Evolutionary conservation across 306 rosid genomes (phyloP), one percentile per base, ranked within the genome.

Genomic region (Ammopiptanthus mongolicus): DNA sequence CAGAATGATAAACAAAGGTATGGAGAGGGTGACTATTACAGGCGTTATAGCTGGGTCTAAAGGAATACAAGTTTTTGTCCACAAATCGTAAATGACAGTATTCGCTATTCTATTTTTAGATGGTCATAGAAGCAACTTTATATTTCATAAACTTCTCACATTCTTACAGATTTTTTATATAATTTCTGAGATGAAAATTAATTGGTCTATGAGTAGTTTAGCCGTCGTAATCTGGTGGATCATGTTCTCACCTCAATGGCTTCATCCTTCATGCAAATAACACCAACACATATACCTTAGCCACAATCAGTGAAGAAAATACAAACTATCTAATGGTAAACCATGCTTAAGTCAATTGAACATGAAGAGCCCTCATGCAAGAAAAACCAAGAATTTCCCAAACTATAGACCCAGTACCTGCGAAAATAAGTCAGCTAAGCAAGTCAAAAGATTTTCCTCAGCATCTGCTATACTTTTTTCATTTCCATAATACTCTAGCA

Each of bases 381-480:
- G 13, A 70, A 59, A 75, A 6, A 34, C 8, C 63, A 21, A 25
- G 77, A 52, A 31, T 13, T 57, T 42, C 51, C 69, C 46, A 36
- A 60, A 70, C 9, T 21, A 59, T 9, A 52, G 22, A 37, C 36
- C 22, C 18, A 6, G 69, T 83, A 90, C 97, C 93, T 92, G 96
- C 3, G 89, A 83, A 89, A 92, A 92, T 79, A 92, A 82, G 87
- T 92, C 97, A 2, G 96, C 97, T 63, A 92, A 82, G 87, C 97
- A 92, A 37, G 97, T 88, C 78, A 92, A 84, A 22, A 92, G 96
- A 84, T 92, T 92, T 79, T 92, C 97, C 77, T 92, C 96, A 0
- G 84, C 87, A 51, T 88, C 96, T 29, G 77, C 93, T 52, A 82
- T 15, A 50, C 68, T 85, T 81, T 82, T 92, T 86, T 76, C 81